A percentile compares a stretch with the other conserved stretches of the same genome.
Conservation (phyloP, 169 alveolate species). For the Miamiensis avidus region DNA sequence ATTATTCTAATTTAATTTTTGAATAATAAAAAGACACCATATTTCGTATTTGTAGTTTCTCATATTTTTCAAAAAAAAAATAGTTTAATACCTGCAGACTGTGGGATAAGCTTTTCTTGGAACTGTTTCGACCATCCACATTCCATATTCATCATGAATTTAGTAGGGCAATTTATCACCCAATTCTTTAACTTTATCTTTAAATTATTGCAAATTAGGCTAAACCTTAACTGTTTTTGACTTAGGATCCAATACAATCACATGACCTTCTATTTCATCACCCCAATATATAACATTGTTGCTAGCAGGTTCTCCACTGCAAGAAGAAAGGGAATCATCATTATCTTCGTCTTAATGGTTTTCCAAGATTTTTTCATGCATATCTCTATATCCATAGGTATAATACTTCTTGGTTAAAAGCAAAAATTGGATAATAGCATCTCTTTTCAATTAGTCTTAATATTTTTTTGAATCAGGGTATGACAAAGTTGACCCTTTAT, state of each 20-base stretch:
- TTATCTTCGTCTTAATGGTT: slow-evolving; percentile 6
- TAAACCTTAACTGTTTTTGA: slow-evolving; percentile 21
- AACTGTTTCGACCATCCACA: slow-evolving; percentile 61
- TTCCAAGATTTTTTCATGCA: slow-evolving; percentile 26
- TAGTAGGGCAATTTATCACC: slow-evolving; percentile 10
- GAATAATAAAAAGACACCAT: too few species aligned
- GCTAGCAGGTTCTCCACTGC: neutral
- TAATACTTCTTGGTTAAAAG: slow-evolving; percentile 31
- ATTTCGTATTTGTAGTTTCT: too few species aligned
- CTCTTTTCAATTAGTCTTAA: slow-evolving; percentile 40
- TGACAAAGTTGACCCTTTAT: slow-evolving; percentile 44
- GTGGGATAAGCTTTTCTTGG: slow-evolving; percentile 54
- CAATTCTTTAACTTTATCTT: slow-evolving; percentile 9
- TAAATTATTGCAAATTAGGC: slow-evolving; percentile 29
- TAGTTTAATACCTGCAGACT: slow-evolving; percentile 17
- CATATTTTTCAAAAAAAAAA: slow-evolving; percentile 2
- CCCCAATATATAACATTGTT: slow-evolving; percentile 62
- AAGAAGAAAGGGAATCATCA: slow-evolving; percentile 6
- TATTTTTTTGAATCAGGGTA: slow-evolving; percentile 42
- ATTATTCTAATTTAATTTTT: too few species aligned
- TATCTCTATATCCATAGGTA: neutral
- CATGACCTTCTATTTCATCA: slow-evolving; percentile 67
- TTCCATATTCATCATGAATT: slow-evolving; percentile 55
- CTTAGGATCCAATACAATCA: slow-evolving; percentile 31
- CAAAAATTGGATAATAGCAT: slow-evolving; percentile 57